Evolutionary conservation across 1,284 basidiomycete species (phyloP).

Genomic region (Papiliotrema nemorosa): DNA sequence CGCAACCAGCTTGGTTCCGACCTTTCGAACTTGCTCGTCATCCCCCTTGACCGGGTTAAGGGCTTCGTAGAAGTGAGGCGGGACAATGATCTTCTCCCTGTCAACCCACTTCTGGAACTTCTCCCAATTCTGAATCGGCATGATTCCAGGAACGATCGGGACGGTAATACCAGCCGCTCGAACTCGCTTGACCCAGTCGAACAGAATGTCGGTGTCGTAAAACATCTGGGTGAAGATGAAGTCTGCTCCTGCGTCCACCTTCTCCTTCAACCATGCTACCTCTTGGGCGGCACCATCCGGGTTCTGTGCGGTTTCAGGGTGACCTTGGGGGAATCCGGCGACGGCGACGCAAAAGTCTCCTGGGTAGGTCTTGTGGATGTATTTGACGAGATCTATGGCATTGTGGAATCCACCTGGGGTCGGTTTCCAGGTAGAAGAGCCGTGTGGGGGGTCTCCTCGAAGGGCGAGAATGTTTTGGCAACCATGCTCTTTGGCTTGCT

Average conservation of each 20-base stretch:
- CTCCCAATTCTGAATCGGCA: conserved; percentile 97
- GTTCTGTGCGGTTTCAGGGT: conserved; percentile 59
- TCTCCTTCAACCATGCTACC: conserved; percentile 79
- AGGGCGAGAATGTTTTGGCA: conserved; percentile 94
- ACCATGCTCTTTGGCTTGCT: conserved; percentile 85
- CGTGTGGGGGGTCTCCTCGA: conserved; percentile 85
- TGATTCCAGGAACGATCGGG: conserved; percentile 88
- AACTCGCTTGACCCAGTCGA: conserved; percentile 78
- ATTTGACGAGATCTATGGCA: conserved; percentile 82
- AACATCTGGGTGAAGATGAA: conserved; percentile 97
- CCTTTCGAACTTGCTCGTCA: conserved; percentile 82
- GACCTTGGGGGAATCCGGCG: conserved; percentile 78
- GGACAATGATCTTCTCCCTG: conserved; percentile 80
- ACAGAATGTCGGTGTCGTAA: conserved; percentile 85
- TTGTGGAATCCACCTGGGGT: conserved; percentile 83
- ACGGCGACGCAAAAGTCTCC: conserved; percentile 95
- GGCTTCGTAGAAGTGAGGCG: conserved; percentile 70
- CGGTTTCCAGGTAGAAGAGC: conserved; percentile 85
- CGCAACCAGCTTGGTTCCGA: conserved; percentile 81
- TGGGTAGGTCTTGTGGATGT: conserved; percentile 75
- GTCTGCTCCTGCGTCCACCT: conserved; percentile 91
- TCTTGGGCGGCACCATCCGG: conserved; percentile 56
- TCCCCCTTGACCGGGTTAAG: conserved; percentile 88
- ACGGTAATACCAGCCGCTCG: conserved; percentile 83
- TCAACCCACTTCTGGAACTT: conserved; percentile 90